Conservation (phyloP, 139 green algal genomes). For the Prasinococcaceae sp. region DNA sequence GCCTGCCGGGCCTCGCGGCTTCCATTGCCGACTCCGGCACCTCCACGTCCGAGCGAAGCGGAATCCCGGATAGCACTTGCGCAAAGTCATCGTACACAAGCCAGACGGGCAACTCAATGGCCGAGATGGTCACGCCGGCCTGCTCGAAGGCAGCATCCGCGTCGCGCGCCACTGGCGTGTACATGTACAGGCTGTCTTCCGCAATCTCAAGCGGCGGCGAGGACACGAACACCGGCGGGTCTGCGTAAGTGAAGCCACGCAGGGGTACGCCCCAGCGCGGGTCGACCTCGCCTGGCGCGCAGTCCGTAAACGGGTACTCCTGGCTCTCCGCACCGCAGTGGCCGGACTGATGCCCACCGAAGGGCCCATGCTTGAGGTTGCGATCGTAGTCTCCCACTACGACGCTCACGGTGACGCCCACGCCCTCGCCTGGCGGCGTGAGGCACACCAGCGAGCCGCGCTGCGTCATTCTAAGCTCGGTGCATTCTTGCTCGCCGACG, state of each 20-base stretch:
- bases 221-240: neutral
- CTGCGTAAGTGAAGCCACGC: constrained; percentile 11
- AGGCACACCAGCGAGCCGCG: constrained; percentile 1
- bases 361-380: neutral
- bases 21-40: constrained; percentile 6
- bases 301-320: constrained; percentile 1
- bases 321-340: constrained; percentile 3
- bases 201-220: neutral
- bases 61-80: constrained; percentile 5
- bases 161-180: neutral
- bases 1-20: neutral
- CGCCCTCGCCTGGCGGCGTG: constrained; percentile 1
- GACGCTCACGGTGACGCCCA: constrained; percentile 8
- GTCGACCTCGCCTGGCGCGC: neutral
- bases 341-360: constrained; percentile 7
- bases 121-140: neutral
- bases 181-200: constrained; percentile 6
- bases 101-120: constrained; percentile 1
- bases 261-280: constrained; percentile 1
- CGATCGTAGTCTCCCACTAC: constrained; percentile 11
- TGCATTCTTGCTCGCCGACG: constrained; percentile 12
- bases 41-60: constrained; percentile 1
- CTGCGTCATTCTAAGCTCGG: neutral
- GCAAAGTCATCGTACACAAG: constrained; percentile 2
- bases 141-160: neutral